These are phyloP conservation scores for Ramichloridium luteum DNA, from an alignment of 2,329 filamentous ascomycete genomes.

Conservation along the genomic window DNA sequence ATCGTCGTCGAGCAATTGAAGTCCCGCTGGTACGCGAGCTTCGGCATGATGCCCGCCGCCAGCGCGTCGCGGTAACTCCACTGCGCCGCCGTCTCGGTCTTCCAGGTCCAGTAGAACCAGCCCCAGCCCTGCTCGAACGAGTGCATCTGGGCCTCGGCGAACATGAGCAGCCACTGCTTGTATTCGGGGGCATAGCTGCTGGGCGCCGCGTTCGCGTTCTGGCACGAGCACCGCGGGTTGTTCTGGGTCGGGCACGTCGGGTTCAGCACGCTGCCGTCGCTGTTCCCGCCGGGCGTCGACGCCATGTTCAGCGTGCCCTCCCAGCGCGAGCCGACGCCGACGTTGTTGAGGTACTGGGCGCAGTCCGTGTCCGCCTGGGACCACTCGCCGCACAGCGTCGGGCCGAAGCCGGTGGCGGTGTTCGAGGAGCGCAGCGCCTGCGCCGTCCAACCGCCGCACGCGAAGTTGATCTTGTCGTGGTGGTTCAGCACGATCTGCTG, in stretches of 20 bases:
- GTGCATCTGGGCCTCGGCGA: constrained; percentile 92
- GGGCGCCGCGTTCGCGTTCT: constrained; percentile 61
- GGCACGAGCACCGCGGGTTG: constrained; percentile 58
- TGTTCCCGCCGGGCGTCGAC: constrained; percentile 38
- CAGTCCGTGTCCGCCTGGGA: constrained; percentile 96
- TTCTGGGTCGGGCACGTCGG: constrained; percentile 60
- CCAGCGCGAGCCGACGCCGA: constrained; percentile 81
- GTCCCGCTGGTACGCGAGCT: constrained; percentile 30
- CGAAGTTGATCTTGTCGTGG: constrained; percentile 71
- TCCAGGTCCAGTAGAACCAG: constrained; percentile 99
- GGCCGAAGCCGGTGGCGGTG: constrained; percentile 69
- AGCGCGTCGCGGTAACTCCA: constrained; percentile 86
- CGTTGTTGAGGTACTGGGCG: constrained; percentile 74
- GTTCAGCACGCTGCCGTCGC: constrained; percentile 48
- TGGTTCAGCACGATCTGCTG: constrained; percentile 74
- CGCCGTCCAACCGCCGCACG: constrained; percentile 74
- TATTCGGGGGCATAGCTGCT: constrained; percentile 57
- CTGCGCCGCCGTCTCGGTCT: constrained; percentile 71
- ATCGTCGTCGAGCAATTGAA: constrained; percentile 31
- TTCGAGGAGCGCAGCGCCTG: constrained; percentile 65
- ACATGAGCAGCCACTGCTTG: constrained; percentile 75
- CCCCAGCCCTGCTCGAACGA: constrained; percentile 88
- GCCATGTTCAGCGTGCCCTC: constrained; percentile 64
- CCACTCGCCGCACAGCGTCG: constrained; percentile 93
- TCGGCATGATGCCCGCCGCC: constrained; percentile 64